phyloP scores from a whole-genome alignment of 192 early-diverging fungal genomes.

The Chytriomyces confervae region DNA sequence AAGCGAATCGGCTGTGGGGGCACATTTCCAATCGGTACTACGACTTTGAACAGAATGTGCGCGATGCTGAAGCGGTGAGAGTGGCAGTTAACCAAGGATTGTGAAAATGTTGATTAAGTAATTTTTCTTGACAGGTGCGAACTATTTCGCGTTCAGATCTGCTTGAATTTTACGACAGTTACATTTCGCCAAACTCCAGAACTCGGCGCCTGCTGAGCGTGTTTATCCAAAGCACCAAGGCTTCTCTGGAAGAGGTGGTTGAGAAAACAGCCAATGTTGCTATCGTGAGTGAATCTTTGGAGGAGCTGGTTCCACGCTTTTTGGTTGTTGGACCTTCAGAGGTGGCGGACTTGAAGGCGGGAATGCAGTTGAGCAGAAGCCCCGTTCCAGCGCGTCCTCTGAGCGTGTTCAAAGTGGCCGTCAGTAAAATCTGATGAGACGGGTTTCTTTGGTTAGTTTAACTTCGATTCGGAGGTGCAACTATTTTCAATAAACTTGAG shows the following conservation, averaged over 20 bases:
- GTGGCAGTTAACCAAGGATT: background rate
- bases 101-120: background rate
- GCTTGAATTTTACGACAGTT: constrained; percentile 64
- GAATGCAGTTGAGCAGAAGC: constrained; percentile 24
- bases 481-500: too few relatives aligned
- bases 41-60: constrained; percentile 78
- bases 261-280: background rate
- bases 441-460: background rate
- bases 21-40: constrained; percentile 74
- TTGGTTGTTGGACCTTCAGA: background rate
- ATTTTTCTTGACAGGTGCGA: constrained; percentile 18
- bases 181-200: constrained; percentile 61
- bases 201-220: constrained; percentile 68
- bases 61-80: constrained; percentile 66
- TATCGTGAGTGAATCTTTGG: background rate
- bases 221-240: constrained; percentile 50
- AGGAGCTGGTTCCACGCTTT: background rate
- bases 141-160: constrained; percentile 53
- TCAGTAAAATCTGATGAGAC: constrained; percentile 33
- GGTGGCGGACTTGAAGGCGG: constrained; percentile 23
- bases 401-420: constrained; percentile 8
- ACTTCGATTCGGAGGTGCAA: too few relatives aligned
- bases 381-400: constrained; percentile 23
- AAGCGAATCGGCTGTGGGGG: constrained; percentile 68
- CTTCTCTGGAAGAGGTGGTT: background rate